These are phyloP conservation scores for Hawksworthiomyces lignivorus DNA, from an alignment of 2,329 filamentous ascomycete species.

Conservation along the genomic window DNA sequence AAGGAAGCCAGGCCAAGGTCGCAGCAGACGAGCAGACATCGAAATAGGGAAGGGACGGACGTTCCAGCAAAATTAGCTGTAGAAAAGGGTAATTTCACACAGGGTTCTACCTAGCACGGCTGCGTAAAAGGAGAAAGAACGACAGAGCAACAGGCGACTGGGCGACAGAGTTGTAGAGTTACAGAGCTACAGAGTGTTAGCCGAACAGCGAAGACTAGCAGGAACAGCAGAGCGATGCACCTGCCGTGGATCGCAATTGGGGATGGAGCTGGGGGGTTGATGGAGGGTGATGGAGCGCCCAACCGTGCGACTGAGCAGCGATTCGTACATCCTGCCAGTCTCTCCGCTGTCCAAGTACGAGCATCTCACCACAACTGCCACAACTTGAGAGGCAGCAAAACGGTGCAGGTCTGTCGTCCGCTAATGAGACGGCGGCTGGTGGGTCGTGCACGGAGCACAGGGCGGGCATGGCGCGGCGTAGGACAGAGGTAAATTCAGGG, in stretches of 20 bases:
- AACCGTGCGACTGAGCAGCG: too few species aligned
- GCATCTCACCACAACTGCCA: too few species aligned
- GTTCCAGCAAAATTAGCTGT: constrained; percentile 5
- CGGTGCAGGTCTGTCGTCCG: background rate
- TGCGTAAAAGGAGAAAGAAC: too few species aligned
- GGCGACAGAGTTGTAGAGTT: too few species aligned
- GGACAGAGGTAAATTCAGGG: constrained; percentile 14
- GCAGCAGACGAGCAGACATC: constrained; percentile 2
- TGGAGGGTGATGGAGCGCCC: background rate
- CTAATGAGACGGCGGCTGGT: constrained; percentile 1
- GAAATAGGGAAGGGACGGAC: constrained; percentile 6
- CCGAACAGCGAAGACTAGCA: too few species aligned
- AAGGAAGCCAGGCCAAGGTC: background rate
- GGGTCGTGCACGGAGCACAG: constrained; percentile 12
- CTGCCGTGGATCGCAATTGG: constrained; percentile 9
- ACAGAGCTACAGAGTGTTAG: too few species aligned
- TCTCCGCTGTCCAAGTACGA: too few species aligned
- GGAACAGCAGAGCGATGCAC: constrained; percentile 1
- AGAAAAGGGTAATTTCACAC: constrained; percentile 9
- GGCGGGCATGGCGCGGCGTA: constrained; percentile 1
- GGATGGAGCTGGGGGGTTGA: too few species aligned
- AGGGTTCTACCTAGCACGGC: background rate
- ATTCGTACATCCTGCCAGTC: too few species aligned
- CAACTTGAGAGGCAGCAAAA: background rate
- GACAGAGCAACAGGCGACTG: too few species aligned